Conservation (phyloP, 768 basidiomycete genomes). For the Chlorophyllum brunneum region DNA sequence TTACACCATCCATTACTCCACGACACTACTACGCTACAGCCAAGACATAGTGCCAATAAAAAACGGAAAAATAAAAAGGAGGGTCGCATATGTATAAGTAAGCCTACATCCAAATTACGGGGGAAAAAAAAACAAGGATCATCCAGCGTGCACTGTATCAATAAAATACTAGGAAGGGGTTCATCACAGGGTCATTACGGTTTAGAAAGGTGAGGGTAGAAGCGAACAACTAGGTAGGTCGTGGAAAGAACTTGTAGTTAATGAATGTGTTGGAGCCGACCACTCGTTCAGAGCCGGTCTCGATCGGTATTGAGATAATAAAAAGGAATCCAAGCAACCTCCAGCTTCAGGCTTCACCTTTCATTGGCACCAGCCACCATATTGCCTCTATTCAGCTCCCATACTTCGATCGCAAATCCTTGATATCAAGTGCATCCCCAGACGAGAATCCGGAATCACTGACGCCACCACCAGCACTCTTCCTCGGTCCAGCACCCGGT, state of each 20-base stretch:
- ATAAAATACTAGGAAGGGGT: constrained; percentile 5
- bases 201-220: background rate
- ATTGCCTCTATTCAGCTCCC: constrained; percentile 15
- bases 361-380: background rate
- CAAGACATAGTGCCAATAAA: constrained; percentile 2
- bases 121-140: constrained; percentile 5
- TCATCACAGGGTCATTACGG: constrained; percentile 11
- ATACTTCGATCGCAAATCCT: constrained; percentile 28
- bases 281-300: constrained; percentile 7
- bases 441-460: constrained; percentile 10
- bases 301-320: constrained; percentile 1
- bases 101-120: constrained; percentile 12
- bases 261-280: constrained; percentile 12
- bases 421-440: constrained; percentile 23
- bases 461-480: constrained; percentile 17
- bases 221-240: background rate
- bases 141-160: constrained; percentile 12
- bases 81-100: constrained; percentile 13
- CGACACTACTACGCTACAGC: constrained; percentile 6
- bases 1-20: constrained; percentile 5
- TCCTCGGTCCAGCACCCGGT: constrained; percentile 33
- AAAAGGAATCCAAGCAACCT: background rate
- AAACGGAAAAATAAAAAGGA: background rate
- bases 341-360: background rate
- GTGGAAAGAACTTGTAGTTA: background rate